Evolutionary conservation across 371 early-diverging fungal genomes (phyloP).

Genomic region (Zychaea mexicana): DNA sequence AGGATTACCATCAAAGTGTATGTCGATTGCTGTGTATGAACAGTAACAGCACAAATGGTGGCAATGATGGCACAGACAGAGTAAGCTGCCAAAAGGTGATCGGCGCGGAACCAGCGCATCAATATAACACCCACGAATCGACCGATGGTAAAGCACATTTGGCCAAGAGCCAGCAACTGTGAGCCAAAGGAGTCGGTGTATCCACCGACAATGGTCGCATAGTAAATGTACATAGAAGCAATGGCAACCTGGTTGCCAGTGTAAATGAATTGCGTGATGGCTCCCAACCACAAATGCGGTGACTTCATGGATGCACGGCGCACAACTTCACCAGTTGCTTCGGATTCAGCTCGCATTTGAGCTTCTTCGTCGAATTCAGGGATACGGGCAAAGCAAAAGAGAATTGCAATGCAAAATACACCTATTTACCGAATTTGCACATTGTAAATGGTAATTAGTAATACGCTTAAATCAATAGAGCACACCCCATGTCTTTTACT

Average conservation of each 20-base stretch:
- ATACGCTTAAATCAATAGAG: no score
- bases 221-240: conserved; percentile 49
- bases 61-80: conserved; percentile 30
- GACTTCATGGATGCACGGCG: conserved; percentile 34
- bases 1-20: conserved; percentile 39
- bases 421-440: conserved; percentile 13
- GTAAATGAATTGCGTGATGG: conserved; percentile 43
- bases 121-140: conserved; percentile 41
- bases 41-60: conserved; percentile 34
- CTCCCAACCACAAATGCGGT: conserved; percentile 44
- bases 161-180: conserved; percentile 34
- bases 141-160: conserved; percentile 48
- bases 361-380: conserved; percentile 51
- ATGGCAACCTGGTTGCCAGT: conserved; percentile 47
- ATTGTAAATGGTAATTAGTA: no score
- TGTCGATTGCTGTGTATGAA: conserved; percentile 29
- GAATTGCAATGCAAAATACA: conserved; percentile 35
- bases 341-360: conserved; percentile 26
- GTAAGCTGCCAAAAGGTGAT: conserved; percentile 35
- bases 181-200: conserved; percentile 30
- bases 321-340: conserved; percentile 12
- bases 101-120: conserved; percentile 32
- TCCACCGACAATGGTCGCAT: conserved; percentile 37
- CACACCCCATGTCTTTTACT: no score
- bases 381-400: conserved; percentile 44